Evolutionary conservation across 1,284 basidiomycete species (phyloP).

Genomic region (Ganoderma sp.): DNA sequence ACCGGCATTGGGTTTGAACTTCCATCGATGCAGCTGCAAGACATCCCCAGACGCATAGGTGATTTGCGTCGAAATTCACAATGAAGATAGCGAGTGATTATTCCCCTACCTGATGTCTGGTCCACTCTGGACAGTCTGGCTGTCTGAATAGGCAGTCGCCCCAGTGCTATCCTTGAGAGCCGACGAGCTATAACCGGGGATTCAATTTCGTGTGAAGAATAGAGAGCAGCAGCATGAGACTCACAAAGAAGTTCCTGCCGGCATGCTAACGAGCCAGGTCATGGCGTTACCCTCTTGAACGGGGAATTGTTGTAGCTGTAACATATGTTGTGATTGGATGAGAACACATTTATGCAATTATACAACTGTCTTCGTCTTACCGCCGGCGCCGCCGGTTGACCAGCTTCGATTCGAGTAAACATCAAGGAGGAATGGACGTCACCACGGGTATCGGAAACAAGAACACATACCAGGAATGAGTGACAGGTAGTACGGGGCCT

Average conservation of each 20-base stretch:
- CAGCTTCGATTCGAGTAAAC: conserved; percentile 46
- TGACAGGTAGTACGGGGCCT: conserved; percentile 67
- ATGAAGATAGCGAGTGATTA: not conserved
- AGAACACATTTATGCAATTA: not conserved
- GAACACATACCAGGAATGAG: conserved; percentile 59
- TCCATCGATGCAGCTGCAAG: conserved; percentile 38
- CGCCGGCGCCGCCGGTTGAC: conserved; percentile 58
- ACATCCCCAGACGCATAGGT: not conserved
- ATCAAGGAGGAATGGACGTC: not conserved
- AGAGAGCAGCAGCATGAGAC: conserved; percentile 33
- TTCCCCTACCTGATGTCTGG: conserved; percentile 44
- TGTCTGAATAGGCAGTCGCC: conserved; percentile 57
- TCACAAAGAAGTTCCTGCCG: conserved; percentile 60
- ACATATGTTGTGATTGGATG: not conserved
- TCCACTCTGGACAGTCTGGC: conserved; percentile 56
- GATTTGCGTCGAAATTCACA: not conserved
- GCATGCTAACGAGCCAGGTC: conserved; percentile 71
- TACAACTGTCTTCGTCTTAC: conserved; percentile 43
- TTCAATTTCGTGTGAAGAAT: conserved; percentile 8
- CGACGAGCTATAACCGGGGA: conserved; percentile 49
- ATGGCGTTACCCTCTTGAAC: conserved; percentile 48
- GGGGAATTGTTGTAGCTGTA: conserved; percentile 62
- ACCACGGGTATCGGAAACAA: not conserved
- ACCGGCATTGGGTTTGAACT: conserved; percentile 5
- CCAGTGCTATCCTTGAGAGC: conserved; percentile 68